Percentiles rank a stretch among this genome's conserved stretches.
Evolutionary conservation across 495 filamentous ascomycete genomes (phyloP).

Genomic region (Penicillium crystallinum): DNA sequence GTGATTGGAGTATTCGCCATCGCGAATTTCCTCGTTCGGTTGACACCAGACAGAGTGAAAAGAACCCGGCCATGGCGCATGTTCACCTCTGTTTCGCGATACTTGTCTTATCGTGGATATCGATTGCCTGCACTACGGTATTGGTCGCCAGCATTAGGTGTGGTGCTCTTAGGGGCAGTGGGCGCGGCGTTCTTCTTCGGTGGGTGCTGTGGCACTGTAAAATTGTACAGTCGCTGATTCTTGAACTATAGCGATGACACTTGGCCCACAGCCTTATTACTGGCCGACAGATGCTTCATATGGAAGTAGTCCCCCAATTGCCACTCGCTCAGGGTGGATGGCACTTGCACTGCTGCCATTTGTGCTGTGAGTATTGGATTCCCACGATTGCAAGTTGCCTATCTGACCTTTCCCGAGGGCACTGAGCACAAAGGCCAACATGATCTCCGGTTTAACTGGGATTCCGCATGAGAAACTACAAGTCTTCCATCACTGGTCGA

Average conservation of each 20-base stretch:
- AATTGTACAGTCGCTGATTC: not conserved
- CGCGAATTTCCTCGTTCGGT: constrained; percentile 21
- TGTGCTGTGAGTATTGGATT: constrained; percentile 34
- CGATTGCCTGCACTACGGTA: constrained; percentile 11
- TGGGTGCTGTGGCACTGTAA: constrained; percentile 22
- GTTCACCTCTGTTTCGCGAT: constrained; percentile 18
- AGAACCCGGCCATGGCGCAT: constrained; percentile 19
- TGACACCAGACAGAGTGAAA: constrained; percentile 20
- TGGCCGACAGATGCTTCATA: constrained; percentile 49
- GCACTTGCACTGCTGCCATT: constrained; percentile 48
- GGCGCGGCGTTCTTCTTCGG: constrained; percentile 26
- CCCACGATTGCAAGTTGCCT: not conserved
- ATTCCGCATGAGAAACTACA: constrained; percentile 50
- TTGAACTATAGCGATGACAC: constrained; percentile 36
- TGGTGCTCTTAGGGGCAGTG: constrained; percentile 18
- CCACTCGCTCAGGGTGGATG: constrained; percentile 50
- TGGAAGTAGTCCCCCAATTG: constrained; percentile 48
- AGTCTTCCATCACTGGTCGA: constrained; percentile 39
- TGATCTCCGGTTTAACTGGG: constrained; percentile 46
- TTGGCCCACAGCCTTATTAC: constrained; percentile 53
- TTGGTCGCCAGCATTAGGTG: constrained; percentile 22
- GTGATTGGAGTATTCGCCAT: constrained; percentile 44
- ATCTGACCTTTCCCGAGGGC: constrained; percentile 16
- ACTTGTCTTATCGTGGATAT: constrained; percentile 25
- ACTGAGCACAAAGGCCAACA: constrained; percentile 33